Percentiles rank a stretch among this genome's conserved stretches.
These are phyloP conservation scores for Aureobasidium mangrovei DNA, from an alignment of 2,329 filamentous ascomycete species.

Conservation along the genomic window DNA sequence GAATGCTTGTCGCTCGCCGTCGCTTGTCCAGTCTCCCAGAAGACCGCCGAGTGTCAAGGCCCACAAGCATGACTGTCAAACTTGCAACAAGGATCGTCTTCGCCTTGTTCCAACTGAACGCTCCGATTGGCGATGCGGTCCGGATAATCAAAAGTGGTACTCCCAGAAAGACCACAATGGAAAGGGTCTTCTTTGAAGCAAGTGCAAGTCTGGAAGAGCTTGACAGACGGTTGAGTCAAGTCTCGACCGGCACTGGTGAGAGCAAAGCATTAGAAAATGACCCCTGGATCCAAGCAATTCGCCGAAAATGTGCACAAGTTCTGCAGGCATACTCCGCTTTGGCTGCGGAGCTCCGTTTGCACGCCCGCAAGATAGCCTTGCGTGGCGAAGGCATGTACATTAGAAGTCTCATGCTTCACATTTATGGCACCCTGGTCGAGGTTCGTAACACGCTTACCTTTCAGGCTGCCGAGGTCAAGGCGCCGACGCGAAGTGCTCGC, in stretches of 20 bases:
- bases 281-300: conserved; percentile 18
- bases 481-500: conserved; percentile 21
- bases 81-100: conserved; percentile 15
- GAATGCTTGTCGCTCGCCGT: conserved; percentile 9
- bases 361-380: conserved; percentile 43
- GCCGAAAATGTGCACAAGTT: conserved; percentile 39
- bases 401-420: conserved; percentile 49
- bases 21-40: conserved; percentile 17
- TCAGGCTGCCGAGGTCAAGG: conserved; percentile 37
- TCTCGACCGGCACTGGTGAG: conserved; percentile 41
- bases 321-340: conserved; percentile 43
- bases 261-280: conserved; percentile 27
- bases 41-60: conserved; percentile 17
- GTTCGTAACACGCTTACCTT: conserved; percentile 49
- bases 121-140: conserved; percentile 16
- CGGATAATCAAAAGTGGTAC: conserved; percentile 16
- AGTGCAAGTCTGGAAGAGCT: conserved; percentile 48
- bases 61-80: conserved; percentile 15
- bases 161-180: conserved; percentile 12
- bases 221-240: conserved; percentile 44
- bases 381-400: conserved; percentile 49
- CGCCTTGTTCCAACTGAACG: conserved; percentile 16
- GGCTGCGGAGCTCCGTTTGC: conserved; percentile 40
- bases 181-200: conserved; percentile 36
- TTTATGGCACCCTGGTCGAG: conserved; percentile 51